Conservation (phyloP, 192 early-diverging fungal species). For the Gorgonomyces haynaldii region DNA sequence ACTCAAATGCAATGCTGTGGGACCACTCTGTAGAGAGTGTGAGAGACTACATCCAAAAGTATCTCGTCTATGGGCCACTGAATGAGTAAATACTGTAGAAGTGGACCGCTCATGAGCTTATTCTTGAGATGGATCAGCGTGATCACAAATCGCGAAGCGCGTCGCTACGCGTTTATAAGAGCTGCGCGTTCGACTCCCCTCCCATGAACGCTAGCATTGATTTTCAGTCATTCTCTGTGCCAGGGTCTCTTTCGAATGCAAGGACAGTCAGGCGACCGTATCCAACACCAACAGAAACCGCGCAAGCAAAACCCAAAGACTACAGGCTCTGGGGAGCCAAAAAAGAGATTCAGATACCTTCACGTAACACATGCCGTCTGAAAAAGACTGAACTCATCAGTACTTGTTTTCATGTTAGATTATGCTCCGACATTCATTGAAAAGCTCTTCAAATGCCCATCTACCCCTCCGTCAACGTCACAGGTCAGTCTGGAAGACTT, state of each 20-base stretch:
- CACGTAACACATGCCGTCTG: not conserved
- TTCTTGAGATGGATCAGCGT: not conserved
- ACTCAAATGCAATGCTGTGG: not conserved
- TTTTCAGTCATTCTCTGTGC: not conserved
- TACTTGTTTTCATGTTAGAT: not conserved
- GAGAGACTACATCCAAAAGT: slow-evolving; percentile 4
- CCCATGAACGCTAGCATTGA: not conserved
- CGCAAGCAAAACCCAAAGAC: not conserved
- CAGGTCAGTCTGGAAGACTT: not conserved
- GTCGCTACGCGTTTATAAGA: not conserved
- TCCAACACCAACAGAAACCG: not conserved
- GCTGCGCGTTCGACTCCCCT: not conserved
- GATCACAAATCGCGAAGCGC: not conserved
- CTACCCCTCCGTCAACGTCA: not conserved
- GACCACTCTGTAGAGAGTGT: slow-evolving; percentile 3
- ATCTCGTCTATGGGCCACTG: not conserved
- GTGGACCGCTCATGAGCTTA: not conserved
- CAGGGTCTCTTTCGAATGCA: not conserved
- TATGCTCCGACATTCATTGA: slow-evolving; percentile 8
- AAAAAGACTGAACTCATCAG: not conserved
- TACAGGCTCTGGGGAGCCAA: not conserved
- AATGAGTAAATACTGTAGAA: not conserved
- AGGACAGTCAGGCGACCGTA: not conserved
- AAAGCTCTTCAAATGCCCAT: not conserved
- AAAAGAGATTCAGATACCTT: not conserved